Evolutionary conservation across 306 rosid genomes (phyloP).

Genomic region (Vigna trinervia): DNA sequence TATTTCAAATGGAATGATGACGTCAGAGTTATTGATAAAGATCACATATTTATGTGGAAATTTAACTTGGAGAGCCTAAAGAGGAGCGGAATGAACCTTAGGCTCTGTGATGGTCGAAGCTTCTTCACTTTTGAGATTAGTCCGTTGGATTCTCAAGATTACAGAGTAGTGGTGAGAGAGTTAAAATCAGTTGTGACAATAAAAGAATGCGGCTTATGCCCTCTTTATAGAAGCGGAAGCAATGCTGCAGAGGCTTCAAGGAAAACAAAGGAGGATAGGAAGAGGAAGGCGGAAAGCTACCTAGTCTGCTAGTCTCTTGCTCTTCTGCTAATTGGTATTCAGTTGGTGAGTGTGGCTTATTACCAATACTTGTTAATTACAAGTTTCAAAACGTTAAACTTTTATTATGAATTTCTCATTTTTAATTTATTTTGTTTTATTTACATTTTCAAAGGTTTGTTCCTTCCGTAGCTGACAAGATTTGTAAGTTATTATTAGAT

Average conservation of each 20-base stretch:
- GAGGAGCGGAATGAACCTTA: no score
- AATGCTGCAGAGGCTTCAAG: background rate
- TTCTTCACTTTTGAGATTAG: no score
- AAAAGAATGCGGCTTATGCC: constrained; percentile 30
- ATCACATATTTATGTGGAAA: no score
- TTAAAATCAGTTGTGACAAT: background rate
- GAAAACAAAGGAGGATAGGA: background rate
- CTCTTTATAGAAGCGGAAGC: constrained; percentile 2
- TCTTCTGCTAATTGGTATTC: background rate
- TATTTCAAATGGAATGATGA: no score
- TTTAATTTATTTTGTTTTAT: no score
- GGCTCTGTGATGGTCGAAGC: no score
- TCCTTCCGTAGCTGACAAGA: no score
- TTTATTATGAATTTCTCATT: background rate
- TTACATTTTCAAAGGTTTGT: no score
- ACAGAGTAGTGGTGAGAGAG: background rate
- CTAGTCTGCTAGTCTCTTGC: background rate
- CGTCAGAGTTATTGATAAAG: no score
- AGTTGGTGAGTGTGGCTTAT: background rate
- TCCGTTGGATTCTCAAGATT: background rate
- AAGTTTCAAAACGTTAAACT: background rate
- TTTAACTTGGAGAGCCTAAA: no score
- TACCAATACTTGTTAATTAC: background rate
- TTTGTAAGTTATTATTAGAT: no score
- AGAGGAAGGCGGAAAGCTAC: background rate